Percentiles rank a stretch among this genome's conserved stretches.
phyloP scores from a whole-genome alignment of 192 early-diverging fungal genomes.

The Phlyctochytrium planicorne region DNA sequence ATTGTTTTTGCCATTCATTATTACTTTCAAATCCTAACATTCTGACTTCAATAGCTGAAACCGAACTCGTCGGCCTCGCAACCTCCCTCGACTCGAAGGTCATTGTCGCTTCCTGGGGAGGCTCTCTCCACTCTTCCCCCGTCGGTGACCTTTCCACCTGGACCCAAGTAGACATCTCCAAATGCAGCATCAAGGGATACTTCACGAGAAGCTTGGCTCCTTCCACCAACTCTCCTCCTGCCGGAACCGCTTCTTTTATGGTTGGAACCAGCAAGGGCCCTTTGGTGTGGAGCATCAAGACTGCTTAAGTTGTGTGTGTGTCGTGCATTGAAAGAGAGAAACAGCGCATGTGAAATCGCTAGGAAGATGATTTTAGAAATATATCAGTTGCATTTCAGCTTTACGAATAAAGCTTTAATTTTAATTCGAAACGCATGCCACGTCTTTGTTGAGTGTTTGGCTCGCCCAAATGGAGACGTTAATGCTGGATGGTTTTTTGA shows the following conservation, averaged over 20 bases:
- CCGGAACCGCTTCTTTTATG: background rate
- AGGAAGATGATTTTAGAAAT: too few relatives aligned
- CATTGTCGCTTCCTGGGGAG: background rate
- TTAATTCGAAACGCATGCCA: too few relatives aligned
- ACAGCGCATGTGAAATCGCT: too few relatives aligned
- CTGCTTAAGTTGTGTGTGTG: too few relatives aligned
- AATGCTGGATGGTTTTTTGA: too few relatives aligned
- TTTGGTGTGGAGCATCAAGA: background rate
- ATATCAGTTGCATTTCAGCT: too few relatives aligned
- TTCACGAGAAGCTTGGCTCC: background rate
- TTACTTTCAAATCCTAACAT: background rate
- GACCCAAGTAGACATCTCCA: background rate
- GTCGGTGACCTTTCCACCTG: background rate
- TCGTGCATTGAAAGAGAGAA: too few relatives aligned
- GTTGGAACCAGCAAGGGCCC: background rate
- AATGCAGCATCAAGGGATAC: background rate
- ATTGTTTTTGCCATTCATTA: background rate
- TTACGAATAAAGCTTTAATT: too few relatives aligned
- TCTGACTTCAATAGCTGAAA: too few relatives aligned
- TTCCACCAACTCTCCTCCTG: background rate
- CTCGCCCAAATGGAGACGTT: too few relatives aligned
- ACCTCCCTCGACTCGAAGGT: background rate
- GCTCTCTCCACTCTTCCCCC: background rate
- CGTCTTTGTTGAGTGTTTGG: too few relatives aligned
- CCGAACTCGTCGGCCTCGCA: background rate